These are phyloP conservation scores for Takakia lepidozioides DNA, from an alignment of 225 moss, liverwort and hornwort genomes.

Conservation along the genomic window DNA sequence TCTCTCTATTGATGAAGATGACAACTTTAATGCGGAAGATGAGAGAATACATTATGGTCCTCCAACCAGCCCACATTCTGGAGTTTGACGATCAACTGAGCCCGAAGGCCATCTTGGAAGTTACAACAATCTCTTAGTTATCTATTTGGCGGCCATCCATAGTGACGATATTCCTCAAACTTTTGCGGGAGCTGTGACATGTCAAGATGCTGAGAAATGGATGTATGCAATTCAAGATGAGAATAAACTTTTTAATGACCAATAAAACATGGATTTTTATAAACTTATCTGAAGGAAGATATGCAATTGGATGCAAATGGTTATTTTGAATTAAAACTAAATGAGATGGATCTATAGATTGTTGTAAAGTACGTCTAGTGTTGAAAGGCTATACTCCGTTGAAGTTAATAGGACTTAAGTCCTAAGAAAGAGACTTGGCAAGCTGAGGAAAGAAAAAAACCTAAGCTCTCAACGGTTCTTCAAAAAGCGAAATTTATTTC, in stretches of 20 bases:
- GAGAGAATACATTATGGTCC: too few species aligned
- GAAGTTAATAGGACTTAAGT: too few species aligned
- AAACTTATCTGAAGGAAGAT: not conserved
- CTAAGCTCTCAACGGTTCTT: too few species aligned
- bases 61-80: too few species aligned
- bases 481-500: too few species aligned
- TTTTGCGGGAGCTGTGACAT: not conserved
- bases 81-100: too few species aligned
- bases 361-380: not conserved
- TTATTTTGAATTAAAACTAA: not conserved
- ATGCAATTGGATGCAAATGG: slow-evolving; percentile 3
- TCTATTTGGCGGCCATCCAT: not conserved
- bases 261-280: slow-evolving; percentile 1
- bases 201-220: not conserved
- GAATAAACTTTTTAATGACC: not conserved
- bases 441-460: too few species aligned
- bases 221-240: not conserved
- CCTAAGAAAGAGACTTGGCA: too few species aligned
- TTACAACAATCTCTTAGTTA: slow-evolving; percentile 1
- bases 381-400: slow-evolving; percentile 1
- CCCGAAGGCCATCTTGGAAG: not conserved
- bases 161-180: not conserved
- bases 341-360: not conserved
- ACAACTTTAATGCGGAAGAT: too few species aligned
- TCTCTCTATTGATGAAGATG: too few species aligned